These are phyloP conservation scores for Epichloe uncinata DNA, from an alignment of 2,329 filamentous ascomycete species.

Conservation along the genomic window DNA sequence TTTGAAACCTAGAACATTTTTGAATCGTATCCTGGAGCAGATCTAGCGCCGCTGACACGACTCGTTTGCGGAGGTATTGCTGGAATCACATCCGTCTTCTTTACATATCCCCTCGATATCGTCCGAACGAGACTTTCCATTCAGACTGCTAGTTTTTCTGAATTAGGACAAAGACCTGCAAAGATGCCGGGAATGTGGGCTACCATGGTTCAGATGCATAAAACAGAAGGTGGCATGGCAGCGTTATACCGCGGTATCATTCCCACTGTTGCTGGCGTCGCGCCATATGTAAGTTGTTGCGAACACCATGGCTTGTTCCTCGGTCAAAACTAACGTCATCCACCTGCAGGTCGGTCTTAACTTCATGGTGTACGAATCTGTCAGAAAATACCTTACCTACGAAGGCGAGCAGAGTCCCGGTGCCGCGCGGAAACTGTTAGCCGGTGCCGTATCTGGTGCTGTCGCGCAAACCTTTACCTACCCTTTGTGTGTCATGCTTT, in stretches of 20 bases:
- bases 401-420: conserved; percentile 78
- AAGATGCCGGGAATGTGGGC: conserved; percentile 86
- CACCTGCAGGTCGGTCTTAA: conserved; percentile 71
- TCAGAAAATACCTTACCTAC: conserved; percentile 70
- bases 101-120: conserved; percentile 95
- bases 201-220: conserved; percentile 75
- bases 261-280: conserved; percentile 87
- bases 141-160: conserved; percentile 90
- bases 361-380: conserved; percentile 95
- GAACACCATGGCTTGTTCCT: neutral
- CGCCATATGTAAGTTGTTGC: conserved; percentile 58
- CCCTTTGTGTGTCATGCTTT: conserved; percentile 59
- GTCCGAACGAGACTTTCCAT: conserved; percentile 92
- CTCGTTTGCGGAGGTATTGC: conserved; percentile 84
- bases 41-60: conserved; percentile 59
- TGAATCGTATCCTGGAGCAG: conserved; percentile 59
- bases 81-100: conserved; percentile 87
- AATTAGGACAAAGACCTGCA: conserved; percentile 48
- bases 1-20: conserved; percentile 47
- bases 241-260: conserved; percentile 92
- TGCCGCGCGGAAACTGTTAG: conserved; percentile 66
- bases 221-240: conserved; percentile 68
- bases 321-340: conserved; percentile 8
- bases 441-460: conserved; percentile 88
- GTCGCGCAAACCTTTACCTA: conserved; percentile 97